phyloP scores from a whole-genome alignment of 208 protist genomes.

The Crithidia fasciculata region DNA sequence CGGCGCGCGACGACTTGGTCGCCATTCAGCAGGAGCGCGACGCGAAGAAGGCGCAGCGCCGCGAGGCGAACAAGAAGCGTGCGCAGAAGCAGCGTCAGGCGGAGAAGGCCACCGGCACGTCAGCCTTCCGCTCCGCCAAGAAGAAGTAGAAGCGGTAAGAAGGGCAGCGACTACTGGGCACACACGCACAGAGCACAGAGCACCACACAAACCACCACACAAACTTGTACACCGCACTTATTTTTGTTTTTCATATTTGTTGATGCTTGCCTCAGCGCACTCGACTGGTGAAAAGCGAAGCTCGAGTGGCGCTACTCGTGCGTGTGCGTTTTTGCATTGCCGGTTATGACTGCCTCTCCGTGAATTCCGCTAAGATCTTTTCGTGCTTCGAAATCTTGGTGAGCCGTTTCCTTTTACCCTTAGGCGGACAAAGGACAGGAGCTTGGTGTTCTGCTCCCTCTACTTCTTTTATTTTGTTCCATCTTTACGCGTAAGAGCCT shows the following conservation, averaged over 20 bases:
- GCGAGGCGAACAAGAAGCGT: conserved; percentile 77
- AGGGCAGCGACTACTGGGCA: too few relatives aligned
- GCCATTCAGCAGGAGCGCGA: conserved; percentile 79
- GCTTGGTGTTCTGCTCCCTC: too few relatives aligned
- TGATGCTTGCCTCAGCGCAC: background rate
- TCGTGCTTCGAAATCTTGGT: too few relatives aligned
- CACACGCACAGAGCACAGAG: background rate
- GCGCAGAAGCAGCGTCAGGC: conserved; percentile 66
- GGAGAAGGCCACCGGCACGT: conserved; percentile 58
- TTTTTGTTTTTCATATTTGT: background rate
- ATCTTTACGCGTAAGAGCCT: too few relatives aligned
- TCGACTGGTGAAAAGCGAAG: too few relatives aligned
- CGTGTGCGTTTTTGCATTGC: too few relatives aligned
- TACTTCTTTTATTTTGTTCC: too few relatives aligned
- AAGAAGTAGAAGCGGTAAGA: conserved; percentile 14
- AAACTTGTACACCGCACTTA: background rate
- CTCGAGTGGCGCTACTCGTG: too few relatives aligned
- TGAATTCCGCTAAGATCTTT: too few relatives aligned
- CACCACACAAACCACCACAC: background rate
- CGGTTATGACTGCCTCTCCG: too few relatives aligned
- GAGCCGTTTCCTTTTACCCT: too few relatives aligned
- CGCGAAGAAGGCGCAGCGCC: conserved; percentile 75
- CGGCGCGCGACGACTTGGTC: conserved; percentile 79
- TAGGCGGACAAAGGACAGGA: too few relatives aligned
- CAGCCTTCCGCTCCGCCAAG: conserved; percentile 65